These are phyloP conservation scores for Pythium phragmitis DNA, from an alignment of 352 stramenopile genomes.

Conservation along the genomic window DNA sequence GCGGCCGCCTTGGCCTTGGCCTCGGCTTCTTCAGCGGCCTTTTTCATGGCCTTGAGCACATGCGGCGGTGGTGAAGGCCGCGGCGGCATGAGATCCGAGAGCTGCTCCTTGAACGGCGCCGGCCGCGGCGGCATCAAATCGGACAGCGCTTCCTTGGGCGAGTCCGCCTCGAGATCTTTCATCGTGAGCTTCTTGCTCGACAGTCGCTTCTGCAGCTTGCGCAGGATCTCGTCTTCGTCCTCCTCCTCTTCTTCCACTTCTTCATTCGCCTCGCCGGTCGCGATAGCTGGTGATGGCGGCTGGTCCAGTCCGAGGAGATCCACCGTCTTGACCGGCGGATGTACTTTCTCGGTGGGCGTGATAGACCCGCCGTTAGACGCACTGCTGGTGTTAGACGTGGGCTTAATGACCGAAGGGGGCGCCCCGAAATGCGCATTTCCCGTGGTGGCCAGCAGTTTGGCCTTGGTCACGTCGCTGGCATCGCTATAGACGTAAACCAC, in stretches of 20 bases:
- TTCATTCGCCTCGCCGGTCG: conserved; percentile 2
- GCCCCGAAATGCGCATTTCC: conserved; percentile 6
- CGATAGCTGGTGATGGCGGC: conserved; percentile 17
- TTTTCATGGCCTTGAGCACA: conserved; percentile 12
- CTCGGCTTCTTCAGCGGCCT: background rate
- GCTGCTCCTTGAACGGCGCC: conserved; percentile 6
- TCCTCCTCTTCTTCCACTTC: background rate
- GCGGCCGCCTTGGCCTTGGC: conserved; percentile 2
- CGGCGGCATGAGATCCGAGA: conserved; percentile 23
- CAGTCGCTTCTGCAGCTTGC: conserved; percentile 13
- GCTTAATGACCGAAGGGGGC: conserved; percentile 6
- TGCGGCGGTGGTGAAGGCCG: conserved; percentile 18
- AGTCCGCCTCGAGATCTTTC: conserved; percentile 16
- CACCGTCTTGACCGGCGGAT: conserved; percentile 35
- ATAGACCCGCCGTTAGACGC: conserved; percentile 1
- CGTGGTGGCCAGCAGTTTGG: conserved; percentile 30
- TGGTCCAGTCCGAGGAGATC: conserved; percentile 51
- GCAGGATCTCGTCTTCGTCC: conserved; percentile 2
- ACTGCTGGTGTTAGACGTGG: background rate
- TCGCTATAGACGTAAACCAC: background rate
- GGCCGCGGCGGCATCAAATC: conserved; percentile 22
- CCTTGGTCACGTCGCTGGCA: conserved; percentile 7
- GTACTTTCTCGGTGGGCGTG: conserved; percentile 25
- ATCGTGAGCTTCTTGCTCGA: conserved; percentile 5
- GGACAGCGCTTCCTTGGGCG: conserved; percentile 13